Evolutionary conservation across 805 yeast genomes (phyloP), one percentile per base, ranked within the genome.

Genomic region (Barnettozyma sucrosica): DNA sequence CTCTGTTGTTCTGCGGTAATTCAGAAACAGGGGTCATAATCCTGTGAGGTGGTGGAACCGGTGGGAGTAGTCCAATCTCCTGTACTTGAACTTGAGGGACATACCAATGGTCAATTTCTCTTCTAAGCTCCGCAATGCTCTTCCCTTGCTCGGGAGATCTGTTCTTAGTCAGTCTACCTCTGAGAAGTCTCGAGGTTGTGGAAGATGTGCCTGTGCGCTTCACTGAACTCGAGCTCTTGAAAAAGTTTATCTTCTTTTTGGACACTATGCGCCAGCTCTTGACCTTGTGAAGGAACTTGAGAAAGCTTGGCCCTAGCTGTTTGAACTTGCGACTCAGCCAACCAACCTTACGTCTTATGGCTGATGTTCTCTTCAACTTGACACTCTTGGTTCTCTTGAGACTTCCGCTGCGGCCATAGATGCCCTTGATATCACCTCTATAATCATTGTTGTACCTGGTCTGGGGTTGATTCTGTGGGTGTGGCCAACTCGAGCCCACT

Each of bases 341-440:
- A 14, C 73, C 73, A 40, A 71, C 66, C 39, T 65, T 63, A 49
- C 68, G 67, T 48, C 65, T 64, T 28, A 69, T 57, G 6, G 72
- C 74, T 41, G 59, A 57, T 4, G 65, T 58, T 58, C 67, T 61
- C 45, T 61, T 64, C 43, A 63, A 37, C 3, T 19, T 18, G 5
- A 46, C 20, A 23, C 20, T 36, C 30, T 21, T 32, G 7, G 20
- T 21, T 20, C 42, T 24, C 32, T 26, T 37, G 10, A 39, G 7
- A 5, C 24, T 18, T 40, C 41, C 42, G 13, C 28, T 33, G 14
- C 19, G 14, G 36, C 41, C 42, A 16, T 39, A 39, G 3, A 16
- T n/a, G 25, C 39, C 20, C 45, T 26, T 23, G 24, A 43, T 5
- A 8, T 24, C 26, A 19, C 30, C 19, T 34, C 24, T 34, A 18